Conservation (phyloP, 140 eudicot genomes). For the Cichorium intybus region DNA sequence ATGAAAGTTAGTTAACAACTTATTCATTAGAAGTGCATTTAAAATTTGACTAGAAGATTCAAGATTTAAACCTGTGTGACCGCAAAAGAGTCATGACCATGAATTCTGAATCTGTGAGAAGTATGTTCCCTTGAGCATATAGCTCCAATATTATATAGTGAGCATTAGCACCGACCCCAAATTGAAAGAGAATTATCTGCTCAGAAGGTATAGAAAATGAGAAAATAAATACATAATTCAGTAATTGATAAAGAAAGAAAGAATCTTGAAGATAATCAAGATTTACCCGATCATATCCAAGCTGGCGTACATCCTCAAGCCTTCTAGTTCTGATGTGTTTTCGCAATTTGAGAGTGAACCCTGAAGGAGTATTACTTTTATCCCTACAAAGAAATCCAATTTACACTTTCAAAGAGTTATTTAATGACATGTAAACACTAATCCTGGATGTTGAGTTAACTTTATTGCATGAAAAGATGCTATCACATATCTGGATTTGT, state of each 20-base stretch:
- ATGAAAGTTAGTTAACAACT: conserved; percentile 20
- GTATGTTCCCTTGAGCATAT: conserved; percentile 92
- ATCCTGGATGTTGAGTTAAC: background rate
- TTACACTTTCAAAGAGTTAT: background rate
- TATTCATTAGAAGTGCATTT: background rate
- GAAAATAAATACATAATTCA: background rate
- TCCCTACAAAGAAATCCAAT: conserved; percentile 46
- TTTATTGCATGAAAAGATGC: conserved; percentile 3
- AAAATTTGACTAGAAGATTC: conserved; percentile 1
- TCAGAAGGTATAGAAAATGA: conserved; percentile 13
- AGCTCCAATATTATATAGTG: conserved; percentile 87
- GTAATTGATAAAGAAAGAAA: conserved; percentile 1
- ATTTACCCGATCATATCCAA: conserved; percentile 96
- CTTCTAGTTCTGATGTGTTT: conserved; percentile 95
- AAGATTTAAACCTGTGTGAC: conserved; percentile 74
- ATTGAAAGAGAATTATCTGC: conserved; percentile 89
- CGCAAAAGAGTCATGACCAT: conserved; percentile 97
- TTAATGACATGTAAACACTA: background rate
- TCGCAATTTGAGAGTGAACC: conserved; percentile 86
- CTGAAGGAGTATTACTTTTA: conserved; percentile 97
- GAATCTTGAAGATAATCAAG: background rate
- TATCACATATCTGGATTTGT: background rate
- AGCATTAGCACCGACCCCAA: conserved; percentile 91
- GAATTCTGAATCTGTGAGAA: conserved; percentile 79
- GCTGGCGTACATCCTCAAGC: conserved; percentile 98